Conservation (phyloP, 176 grass and related monocot species). For the Cenchrus purpureus region DNA sequence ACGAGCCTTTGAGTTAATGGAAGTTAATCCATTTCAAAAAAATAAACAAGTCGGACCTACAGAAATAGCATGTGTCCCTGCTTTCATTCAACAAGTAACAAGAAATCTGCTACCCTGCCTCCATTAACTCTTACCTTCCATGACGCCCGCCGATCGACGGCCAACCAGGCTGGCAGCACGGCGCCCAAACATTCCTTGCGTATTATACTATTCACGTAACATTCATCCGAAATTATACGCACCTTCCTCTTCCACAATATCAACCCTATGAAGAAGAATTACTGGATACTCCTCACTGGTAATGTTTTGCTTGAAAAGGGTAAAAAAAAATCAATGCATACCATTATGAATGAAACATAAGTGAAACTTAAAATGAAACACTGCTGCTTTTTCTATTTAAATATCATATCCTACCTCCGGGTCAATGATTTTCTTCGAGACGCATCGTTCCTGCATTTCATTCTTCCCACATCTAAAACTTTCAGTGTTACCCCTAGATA, state of each 20-base stretch:
- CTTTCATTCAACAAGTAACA: too few relatives aligned
- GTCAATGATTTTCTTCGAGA: neutral
- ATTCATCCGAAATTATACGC: too few relatives aligned
- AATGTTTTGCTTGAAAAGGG: neutral
- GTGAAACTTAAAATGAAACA: neutral
- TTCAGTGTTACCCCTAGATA: neutral
- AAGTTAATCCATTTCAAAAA: too few relatives aligned
- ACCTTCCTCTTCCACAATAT: neutral
- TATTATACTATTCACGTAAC: too few relatives aligned
- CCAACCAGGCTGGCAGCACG: too few relatives aligned
- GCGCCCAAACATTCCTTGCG: too few relatives aligned
- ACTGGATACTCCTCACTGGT: neutral
- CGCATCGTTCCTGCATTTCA: neutral
- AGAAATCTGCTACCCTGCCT: too few relatives aligned
- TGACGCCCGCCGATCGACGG: too few relatives aligned
- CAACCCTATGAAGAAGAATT: neutral
- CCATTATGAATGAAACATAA: neutral
- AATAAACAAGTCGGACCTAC: too few relatives aligned
- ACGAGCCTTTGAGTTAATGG: too few relatives aligned
- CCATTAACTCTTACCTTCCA: too few relatives aligned
- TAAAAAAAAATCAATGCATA: neutral
- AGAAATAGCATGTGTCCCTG: too few relatives aligned
- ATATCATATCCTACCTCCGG: neutral
- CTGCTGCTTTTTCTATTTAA: neutral
- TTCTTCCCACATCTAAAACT: neutral